Conservation (phyloP, 2,329 filamentous ascomycete species). For the Pestalotiopsis sp. region DNA sequence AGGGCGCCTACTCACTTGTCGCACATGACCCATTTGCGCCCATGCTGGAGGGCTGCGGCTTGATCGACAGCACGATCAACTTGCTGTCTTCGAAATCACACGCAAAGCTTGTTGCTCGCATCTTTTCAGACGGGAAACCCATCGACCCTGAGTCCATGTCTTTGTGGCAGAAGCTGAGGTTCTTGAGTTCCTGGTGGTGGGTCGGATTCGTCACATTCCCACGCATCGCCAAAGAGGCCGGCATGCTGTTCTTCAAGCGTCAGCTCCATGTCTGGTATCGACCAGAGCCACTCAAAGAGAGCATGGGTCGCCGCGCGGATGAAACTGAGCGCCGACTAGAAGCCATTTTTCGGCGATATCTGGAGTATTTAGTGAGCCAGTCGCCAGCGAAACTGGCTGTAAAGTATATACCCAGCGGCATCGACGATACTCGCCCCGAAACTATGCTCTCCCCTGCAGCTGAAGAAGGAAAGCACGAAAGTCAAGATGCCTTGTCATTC, state of each 20-base stretch:
- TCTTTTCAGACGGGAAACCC: slow-evolving; percentile 54
- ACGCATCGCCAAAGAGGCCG: slow-evolving; percentile 64
- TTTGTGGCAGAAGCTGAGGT: slow-evolving; percentile 41
- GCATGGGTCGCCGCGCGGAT: slow-evolving; percentile 55
- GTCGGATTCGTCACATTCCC: slow-evolving; percentile 67
- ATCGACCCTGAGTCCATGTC: slow-evolving; percentile 52
- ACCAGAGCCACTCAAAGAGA: slow-evolving; percentile 62
- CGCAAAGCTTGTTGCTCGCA: slow-evolving; percentile 61
- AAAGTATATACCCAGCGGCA: slow-evolving; percentile 55
- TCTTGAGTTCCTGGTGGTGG: slow-evolving; percentile 65
- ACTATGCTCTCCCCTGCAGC: slow-evolving; percentile 27
- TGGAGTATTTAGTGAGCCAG: slow-evolving; percentile 50
- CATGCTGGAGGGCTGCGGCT: slow-evolving; percentile 36
- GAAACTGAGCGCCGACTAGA: slow-evolving; percentile 50
- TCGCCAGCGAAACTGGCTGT: slow-evolving; percentile 47
- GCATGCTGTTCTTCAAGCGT: slow-evolving; percentile 54
- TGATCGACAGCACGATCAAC: slow-evolving; percentile 62
- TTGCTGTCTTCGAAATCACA: slow-evolving; percentile 61
- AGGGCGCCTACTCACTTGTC: slow-evolving; percentile 54
- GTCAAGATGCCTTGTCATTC: slow-evolving; percentile 49
- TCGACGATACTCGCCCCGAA: slow-evolving; percentile 37
- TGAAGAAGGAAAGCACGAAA: slow-evolving; percentile 29
- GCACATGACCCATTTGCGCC: slow-evolving; percentile 49
- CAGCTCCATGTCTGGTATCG: slow-evolving; percentile 66
- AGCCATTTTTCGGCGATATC: slow-evolving; percentile 46